phyloP scores from a whole-genome alignment of 2,329 filamentous ascomycete genomes.

The Pezicula carpinea region DNA sequence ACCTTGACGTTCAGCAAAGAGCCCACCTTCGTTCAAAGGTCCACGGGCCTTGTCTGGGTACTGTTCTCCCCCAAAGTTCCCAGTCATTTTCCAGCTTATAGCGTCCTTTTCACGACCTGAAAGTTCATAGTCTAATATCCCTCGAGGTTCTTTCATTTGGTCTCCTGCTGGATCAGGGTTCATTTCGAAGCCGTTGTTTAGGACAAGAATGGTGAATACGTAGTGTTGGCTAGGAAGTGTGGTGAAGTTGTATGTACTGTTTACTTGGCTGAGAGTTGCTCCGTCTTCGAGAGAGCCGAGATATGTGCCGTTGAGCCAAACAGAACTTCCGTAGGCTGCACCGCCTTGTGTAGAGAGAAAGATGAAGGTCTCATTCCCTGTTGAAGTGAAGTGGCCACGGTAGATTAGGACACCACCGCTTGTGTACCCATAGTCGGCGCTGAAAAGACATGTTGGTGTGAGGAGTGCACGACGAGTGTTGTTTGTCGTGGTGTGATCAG shows the following conservation, averaged over 20 bases:
- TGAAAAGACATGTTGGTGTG: slow-evolving; percentile 56
- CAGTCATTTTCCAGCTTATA: slow-evolving; percentile 59
- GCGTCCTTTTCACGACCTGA: slow-evolving; percentile 38
- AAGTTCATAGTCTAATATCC: slow-evolving; percentile 55
- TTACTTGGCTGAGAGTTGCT: slow-evolving; percentile 42
- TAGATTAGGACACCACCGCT: slow-evolving; percentile 62
- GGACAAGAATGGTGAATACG: slow-evolving; percentile 63
- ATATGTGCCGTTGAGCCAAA: slow-evolving; percentile 58
- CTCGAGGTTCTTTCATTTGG: slow-evolving; percentile 55
- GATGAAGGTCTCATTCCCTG: slow-evolving; percentile 52
- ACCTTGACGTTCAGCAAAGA: slow-evolving; percentile 58
- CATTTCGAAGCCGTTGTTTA: slow-evolving; percentile 66
- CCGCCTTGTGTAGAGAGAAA: slow-evolving; percentile 59
- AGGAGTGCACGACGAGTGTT: slow-evolving; percentile 39
- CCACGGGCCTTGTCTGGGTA: slow-evolving; percentile 54
- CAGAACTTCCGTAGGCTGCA: slow-evolving; percentile 57
- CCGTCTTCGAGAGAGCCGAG: slow-evolving; percentile 57
- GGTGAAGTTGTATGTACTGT: slow-evolving; percentile 49
- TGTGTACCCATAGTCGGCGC: slow-evolving; percentile 55
- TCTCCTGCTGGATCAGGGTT: slow-evolving; percentile 55
- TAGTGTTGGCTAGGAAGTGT: slow-evolving; percentile 46
- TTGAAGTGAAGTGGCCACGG: slow-evolving; percentile 62
- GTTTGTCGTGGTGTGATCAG: slow-evolving; percentile 9
- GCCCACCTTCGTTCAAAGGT: slow-evolving; percentile 59
- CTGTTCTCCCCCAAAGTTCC: slow-evolving; percentile 60